Evolutionary conservation across 2,329 filamentous ascomycete species (phyloP).

Genomic region (Huntiella omanensis): DNA sequence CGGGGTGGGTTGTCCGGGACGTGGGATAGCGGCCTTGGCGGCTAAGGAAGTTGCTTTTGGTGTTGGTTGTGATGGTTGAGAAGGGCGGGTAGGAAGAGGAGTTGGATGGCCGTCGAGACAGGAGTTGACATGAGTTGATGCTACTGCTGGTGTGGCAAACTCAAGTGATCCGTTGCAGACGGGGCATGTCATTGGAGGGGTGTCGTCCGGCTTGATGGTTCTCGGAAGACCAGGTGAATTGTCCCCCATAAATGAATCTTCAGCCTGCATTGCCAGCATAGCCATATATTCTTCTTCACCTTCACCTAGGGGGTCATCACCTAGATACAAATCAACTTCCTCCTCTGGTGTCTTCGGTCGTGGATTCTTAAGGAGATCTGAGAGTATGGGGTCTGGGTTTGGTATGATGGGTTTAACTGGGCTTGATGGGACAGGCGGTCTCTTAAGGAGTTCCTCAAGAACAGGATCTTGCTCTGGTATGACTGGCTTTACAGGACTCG

Average conservation of each 20-base stretch:
- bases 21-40: constrained; percentile 48
- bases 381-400: background rate
- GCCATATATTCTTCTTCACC: constrained; percentile 48
- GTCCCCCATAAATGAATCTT: constrained; percentile 17
- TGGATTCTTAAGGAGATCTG: background rate
- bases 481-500: constrained; percentile 16
- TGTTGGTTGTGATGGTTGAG: background rate
- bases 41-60: constrained; percentile 31
- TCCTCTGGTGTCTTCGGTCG: constrained; percentile 13
- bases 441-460: constrained; percentile 7
- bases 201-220: too few relatives aligned
- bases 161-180: constrained; percentile 8
- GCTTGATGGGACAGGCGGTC: background rate
- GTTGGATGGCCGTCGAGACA: constrained; percentile 72
- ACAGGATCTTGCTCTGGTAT: constrained; percentile 16
- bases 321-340: constrained; percentile 34
- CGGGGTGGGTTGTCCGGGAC: constrained; percentile 65
- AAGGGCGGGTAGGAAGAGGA: constrained; percentile 26
- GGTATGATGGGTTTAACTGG: background rate
- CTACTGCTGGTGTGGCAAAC: constrained; percentile 33
- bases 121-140: constrained; percentile 72
- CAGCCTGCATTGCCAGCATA: constrained; percentile 51
- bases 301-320: constrained; percentile 20
- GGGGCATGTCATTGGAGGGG: background rate
- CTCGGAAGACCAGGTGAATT: too few relatives aligned